Evolutionary conservation across 140 eudicot genomes (phyloP), one percentile per base, ranked within the genome.

Genomic region (Cichorium intybus): DNA sequence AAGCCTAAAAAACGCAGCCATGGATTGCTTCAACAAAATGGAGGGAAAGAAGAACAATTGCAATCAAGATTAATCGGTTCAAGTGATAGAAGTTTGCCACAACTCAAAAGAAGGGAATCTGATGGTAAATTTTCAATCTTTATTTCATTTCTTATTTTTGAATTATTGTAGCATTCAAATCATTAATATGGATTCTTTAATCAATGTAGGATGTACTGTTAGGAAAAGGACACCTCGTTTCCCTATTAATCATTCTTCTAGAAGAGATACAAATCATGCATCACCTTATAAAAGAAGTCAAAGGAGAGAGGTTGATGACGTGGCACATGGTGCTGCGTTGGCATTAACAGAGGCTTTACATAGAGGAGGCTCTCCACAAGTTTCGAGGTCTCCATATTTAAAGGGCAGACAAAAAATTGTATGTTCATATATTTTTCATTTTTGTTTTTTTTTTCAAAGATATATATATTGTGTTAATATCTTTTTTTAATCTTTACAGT

Each of bases 311-410:
- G 82, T 79, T 28, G 82, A 79, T 74, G 89, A 86, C 17, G 93
- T 81, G 61, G 89, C 92, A 50, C 89, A 79, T 70, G 85, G 81
- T 57, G 87, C 85, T 73, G 97, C 93, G 54, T 80, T 90, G 67
- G 97, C 83, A 54, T 75, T 90, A 74, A 83, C 97, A 39, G 97
- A 84, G 79, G 97, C 93, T 52, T 90, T 87, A 71, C 92, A 89
- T 21, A 79, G 86, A 71, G 89, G 89, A 66, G 87, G 97, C 74
- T 83, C 95, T 62, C 93, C 92, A 18, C 87, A 86, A 72, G 76
- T 70, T 53, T 89, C 93, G 68, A 82, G 72, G 53, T 79, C 95
- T 51, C 93, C 93, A 55, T 79, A 72, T 62, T 69, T 71, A 46
- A 71, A 80, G 81, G 77, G 79, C 65, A 64, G 77, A 59, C 79